phyloP scores from a whole-genome alignment of 441 rosid species.

The Adansonia gregorii region DNA sequence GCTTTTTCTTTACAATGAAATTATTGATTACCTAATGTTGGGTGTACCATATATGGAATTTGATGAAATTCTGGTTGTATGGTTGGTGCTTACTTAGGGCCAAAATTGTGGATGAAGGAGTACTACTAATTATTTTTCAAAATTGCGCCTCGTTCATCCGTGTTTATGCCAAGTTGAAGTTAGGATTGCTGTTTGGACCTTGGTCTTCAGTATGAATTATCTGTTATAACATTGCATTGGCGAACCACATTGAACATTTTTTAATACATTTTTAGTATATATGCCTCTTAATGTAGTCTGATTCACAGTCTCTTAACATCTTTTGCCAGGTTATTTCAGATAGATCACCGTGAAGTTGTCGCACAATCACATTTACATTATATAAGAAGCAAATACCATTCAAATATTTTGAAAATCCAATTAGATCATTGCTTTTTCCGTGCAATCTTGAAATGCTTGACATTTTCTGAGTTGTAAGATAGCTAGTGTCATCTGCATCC shows the following conservation, averaged over 20 bases:
- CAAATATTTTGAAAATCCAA: too few relatives aligned
- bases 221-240: neutral
- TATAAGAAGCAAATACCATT: neutral
- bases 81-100: neutral
- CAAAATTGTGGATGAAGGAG: neutral
- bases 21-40: neutral
- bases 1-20: neutral
- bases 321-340: neutral
- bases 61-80: neutral
- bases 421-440: too few relatives aligned
- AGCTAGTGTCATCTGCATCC: neutral
- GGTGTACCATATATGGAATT: neutral
- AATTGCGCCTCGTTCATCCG: too few relatives aligned
- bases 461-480: neutral
- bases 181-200: neutral
- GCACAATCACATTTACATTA: neutral
- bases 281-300: conserved; percentile 4
- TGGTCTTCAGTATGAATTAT: neutral
- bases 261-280: neutral
- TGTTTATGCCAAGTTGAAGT: too few relatives aligned
- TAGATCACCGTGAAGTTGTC: conserved; percentile 10
- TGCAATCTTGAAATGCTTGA: conserved; percentile 2
- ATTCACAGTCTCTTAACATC: neutral
- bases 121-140: too few relatives aligned
- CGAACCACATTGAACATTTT: neutral